Base-by-base conservation (phyloP, 2,329 filamentous ascomycete genomes). In the Dactylonectria estremocensis region DNA sequence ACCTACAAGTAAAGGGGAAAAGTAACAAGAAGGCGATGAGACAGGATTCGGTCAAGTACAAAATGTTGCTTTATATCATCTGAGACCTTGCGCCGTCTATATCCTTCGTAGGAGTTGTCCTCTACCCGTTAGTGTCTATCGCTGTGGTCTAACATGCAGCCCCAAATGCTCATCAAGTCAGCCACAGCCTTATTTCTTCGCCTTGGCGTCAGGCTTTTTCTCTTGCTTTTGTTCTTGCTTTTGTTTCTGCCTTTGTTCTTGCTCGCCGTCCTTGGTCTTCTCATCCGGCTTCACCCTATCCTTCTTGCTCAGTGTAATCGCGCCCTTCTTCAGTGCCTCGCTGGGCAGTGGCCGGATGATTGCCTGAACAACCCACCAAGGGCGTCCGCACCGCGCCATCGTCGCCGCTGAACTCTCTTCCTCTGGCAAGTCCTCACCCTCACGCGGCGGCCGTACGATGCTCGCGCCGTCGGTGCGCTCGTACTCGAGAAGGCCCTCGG, bases 311-410 rank as follows among this genome's bases (percentile, higher is more conserved):
- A 91, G 79, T 64, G 86, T 88, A 79, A 97, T 86, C 2, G 93
- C 91, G 0, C 95, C 95, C 78, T 94, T 95, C 69, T 92, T 91
- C 71, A 96, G 76, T 2, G 96, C 96, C 83, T 98, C 95, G 73
- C 92, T 93, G 0, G 96, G 96, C 76, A 98, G 80, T 46, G 95
- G 95, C 63, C 95, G 85, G 7, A 98, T 88, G 75, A 97, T 93
- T 4, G 95, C 92, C 83, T 98, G 95, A 59, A 91, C 94, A 4
- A 97, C 87, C 94, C 94, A 98, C 89, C 91, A 98, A 1, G 95
- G 95, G 70, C 94, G 84, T 78, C 91, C 92, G 77, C 94, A 97
- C 67, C 89, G 85, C 62, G 88, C 89, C 28, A 96, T 90, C 1
- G 92, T 90, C 9, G 88, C 90, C 18, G 90, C 82, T 5, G 91